A percentile compares a stretch with the other conserved stretches of the same genome.
Conservation (phyloP, 208 protist genomes). For the Angomonas ambiguus region DNA sequence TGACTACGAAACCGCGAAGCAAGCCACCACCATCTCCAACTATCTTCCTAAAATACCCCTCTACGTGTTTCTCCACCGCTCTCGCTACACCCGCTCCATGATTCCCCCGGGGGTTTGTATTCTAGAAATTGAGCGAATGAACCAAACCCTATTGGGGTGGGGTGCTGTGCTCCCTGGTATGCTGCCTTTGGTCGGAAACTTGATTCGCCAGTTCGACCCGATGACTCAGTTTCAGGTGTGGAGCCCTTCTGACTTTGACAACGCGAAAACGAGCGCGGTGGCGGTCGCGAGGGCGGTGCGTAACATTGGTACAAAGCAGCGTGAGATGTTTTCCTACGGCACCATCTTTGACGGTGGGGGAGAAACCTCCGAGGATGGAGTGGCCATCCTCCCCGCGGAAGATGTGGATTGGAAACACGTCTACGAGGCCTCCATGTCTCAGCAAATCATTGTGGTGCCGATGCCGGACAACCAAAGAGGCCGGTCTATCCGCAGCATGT, state of each 20-base stretch:
- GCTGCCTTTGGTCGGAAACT: slow-evolving; percentile 27
- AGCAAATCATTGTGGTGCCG: slow-evolving; percentile 26
- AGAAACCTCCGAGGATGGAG: not conserved
- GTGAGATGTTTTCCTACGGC: slow-evolving; percentile 32
- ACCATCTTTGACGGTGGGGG: slow-evolving; percentile 5
- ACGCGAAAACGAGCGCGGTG: slow-evolving; percentile 19
- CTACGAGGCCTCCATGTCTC: slow-evolving; percentile 37
- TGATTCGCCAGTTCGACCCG: slow-evolving; percentile 33
- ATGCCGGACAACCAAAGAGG: slow-evolving; percentile 17
- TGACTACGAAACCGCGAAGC: slow-evolving; percentile 29
- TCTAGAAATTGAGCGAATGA: slow-evolving; percentile 36
- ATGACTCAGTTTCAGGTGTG: slow-evolving; percentile 25
- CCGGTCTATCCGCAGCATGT: slow-evolving; percentile 29
- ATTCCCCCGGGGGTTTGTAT: slow-evolving; percentile 25
- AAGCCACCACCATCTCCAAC: slow-evolving; percentile 17
- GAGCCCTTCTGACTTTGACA: slow-evolving; percentile 29
- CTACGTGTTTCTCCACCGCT: slow-evolving; percentile 32
- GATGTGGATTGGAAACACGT: slow-evolving; percentile 31
- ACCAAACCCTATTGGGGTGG: slow-evolving; percentile 31
- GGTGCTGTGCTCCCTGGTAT: slow-evolving; percentile 32
- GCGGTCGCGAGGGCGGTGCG: slow-evolving; percentile 23
- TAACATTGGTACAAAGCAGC: slow-evolving; percentile 26
- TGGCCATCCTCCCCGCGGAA: slow-evolving; percentile 11
- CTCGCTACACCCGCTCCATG: slow-evolving; percentile 29
- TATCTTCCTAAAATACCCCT: slow-evolving; percentile 25